phyloP scores from a whole-genome alignment of 2,329 filamentous ascomycete species.

The Penicillium sp. region DNA sequence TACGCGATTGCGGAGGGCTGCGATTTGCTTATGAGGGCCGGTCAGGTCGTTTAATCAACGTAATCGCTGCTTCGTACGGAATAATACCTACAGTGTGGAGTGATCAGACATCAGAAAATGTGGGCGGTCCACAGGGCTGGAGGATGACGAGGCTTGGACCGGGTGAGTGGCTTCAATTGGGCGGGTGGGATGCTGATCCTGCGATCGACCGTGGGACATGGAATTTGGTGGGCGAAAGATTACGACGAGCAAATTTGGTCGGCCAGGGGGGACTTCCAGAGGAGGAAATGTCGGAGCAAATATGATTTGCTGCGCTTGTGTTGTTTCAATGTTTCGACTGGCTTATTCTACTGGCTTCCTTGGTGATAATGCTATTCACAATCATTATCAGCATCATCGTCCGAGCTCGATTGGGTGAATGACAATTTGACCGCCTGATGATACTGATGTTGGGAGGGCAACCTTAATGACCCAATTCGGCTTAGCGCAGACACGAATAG shows the following conservation, averaged over 20 bases:
- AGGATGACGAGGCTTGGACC: slow-evolving; percentile 21
- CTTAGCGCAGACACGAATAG: slow-evolving; percentile 27
- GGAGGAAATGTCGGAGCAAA: background rate
- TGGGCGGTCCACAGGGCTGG: slow-evolving; percentile 18
- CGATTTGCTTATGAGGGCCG: background rate
- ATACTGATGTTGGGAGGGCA: slow-evolving; percentile 2
- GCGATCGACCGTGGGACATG: slow-evolving; percentile 15
- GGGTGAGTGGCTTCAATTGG: slow-evolving; percentile 5
- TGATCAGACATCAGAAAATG: slow-evolving; percentile 1
- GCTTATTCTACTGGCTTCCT: too few relatives aligned
- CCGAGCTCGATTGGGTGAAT: too few relatives aligned
- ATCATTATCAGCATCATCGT: background rate
- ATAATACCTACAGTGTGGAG: too few relatives aligned
- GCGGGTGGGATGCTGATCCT: slow-evolving; percentile 15
- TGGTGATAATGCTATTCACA: background rate
- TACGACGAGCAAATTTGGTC: background rate
- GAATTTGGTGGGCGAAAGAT: background rate
- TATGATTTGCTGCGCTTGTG: background rate
- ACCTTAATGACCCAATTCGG: slow-evolving; percentile 8
- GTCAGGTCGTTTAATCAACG: background rate
- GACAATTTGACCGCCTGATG: background rate
- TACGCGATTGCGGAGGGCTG: slow-evolving; percentile 2
- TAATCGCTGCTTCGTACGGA: background rate
- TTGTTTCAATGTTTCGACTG: background rate
- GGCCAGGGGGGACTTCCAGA: background rate